These are phyloP conservation scores for Pleurotus pulmonarius DNA, from an alignment of 768 basidiomycete genomes.

Conservation along the genomic window DNA sequence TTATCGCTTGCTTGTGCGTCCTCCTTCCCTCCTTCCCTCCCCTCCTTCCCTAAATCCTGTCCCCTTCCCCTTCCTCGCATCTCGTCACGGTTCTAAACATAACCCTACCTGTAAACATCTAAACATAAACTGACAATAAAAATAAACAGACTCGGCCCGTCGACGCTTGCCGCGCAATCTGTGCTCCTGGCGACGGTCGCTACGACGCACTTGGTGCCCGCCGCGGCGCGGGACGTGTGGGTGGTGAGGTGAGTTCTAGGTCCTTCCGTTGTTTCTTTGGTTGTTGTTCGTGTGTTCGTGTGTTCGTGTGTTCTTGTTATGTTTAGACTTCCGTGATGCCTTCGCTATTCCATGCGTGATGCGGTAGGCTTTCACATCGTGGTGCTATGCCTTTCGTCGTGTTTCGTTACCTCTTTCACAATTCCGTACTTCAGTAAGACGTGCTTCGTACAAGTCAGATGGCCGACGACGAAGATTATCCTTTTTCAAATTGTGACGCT, in stretches of 20 bases:
- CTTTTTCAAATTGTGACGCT: neutral
- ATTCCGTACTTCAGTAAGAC: too few relatives aligned
- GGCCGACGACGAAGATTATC: too few relatives aligned
- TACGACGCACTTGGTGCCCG: constrained; percentile 3
- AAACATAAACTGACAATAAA: neutral
- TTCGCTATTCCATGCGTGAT: too few relatives aligned
- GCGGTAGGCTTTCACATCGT: neutral
- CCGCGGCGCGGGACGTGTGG: neutral
- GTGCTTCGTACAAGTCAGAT: too few relatives aligned
- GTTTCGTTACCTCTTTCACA: neutral
- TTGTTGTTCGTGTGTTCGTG: neutral
- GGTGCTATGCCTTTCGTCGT: neutral
- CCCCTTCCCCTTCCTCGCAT: too few relatives aligned
- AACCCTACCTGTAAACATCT: too few relatives aligned
- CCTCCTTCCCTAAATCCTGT: too few relatives aligned
- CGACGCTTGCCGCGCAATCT: constrained; percentile 7
- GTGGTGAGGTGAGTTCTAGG: neutral
- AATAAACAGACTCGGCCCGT: constrained; percentile 3
- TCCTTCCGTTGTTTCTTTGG: neutral
- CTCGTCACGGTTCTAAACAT: too few relatives aligned
- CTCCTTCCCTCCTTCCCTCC: too few relatives aligned
- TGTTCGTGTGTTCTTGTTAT: too few relatives aligned
- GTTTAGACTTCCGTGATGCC: too few relatives aligned
- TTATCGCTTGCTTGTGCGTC: constrained; percentile 6
- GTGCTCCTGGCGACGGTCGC: constrained; percentile 8